A percentile compares a stretch with the other conserved stretches of the same genome.
Evolutionary conservation across 2,329 filamentous ascomycete species (phyloP).

Genomic region (Sphaerulina vaccinii): DNA sequence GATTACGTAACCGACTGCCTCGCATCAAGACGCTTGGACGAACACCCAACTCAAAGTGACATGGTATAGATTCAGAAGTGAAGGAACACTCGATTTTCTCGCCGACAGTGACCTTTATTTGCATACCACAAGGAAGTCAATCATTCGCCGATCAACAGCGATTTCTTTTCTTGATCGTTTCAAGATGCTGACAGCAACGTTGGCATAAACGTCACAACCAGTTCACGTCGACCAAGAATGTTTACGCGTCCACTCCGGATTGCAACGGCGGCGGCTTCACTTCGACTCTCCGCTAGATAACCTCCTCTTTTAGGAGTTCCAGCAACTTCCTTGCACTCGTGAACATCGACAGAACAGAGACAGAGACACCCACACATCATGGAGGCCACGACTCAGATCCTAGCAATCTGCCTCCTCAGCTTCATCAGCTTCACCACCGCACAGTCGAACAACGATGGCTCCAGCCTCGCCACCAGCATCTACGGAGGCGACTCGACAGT

Average conservation of each 20-base stretch:
- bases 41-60: no score
- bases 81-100: no score
- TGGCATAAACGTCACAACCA: not conserved
- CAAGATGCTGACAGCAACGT: not conserved
- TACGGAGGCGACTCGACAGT: constrained; percentile 1
- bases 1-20: no score
- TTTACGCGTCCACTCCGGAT: not conserved
- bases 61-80: no score
- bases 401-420: constrained; percentile 1
- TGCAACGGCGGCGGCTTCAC: no score
- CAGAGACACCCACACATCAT: not conserved
- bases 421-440: not conserved
- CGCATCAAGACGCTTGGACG: no score
- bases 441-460: constrained; percentile 1
- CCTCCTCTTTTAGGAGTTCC: no score
- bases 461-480: not conserved
- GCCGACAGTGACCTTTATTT: no score
- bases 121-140: not conserved
- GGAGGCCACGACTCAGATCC: not conserved
- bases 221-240: not conserved
- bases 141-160: not conserved
- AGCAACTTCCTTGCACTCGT: no score
- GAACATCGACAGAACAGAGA: no score
- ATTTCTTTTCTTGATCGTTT: not conserved
- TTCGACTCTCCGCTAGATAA: not conserved